These are phyloP conservation scores for Kwoniella sp. DNA, from an alignment of 768 basidiomycete species.

Conservation along the genomic window DNA sequence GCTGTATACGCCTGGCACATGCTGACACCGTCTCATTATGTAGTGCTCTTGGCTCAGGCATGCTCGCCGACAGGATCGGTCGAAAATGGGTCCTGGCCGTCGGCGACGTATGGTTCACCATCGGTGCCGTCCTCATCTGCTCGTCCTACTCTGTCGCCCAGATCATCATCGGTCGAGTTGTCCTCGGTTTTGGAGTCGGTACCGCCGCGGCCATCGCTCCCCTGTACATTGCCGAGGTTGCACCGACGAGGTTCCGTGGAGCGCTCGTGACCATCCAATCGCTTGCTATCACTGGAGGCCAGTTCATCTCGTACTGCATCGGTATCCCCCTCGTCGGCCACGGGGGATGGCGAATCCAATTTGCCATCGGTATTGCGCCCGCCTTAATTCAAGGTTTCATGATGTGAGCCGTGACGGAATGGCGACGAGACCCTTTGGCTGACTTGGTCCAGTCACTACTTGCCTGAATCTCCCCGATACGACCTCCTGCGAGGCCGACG, in stretches of 20 bases:
- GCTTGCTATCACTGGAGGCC: constrained; percentile 35
- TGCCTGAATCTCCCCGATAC: constrained; percentile 36
- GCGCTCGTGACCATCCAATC: constrained; percentile 39
- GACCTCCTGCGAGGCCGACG: constrained; percentile 15
- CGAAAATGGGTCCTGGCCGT: constrained; percentile 39
- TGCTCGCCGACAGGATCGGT: constrained; percentile 32
- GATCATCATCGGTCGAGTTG: constrained; percentile 30
- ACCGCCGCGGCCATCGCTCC: constrained; percentile 32
- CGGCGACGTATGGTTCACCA: constrained; percentile 30
- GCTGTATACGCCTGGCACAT: no score
- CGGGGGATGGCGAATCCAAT: constrained; percentile 35
- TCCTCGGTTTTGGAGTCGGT: constrained; percentile 36
- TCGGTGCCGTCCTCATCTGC: constrained; percentile 35
- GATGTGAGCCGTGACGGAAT: constrained; percentile 11
- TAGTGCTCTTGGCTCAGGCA: constrained; percentile 25
- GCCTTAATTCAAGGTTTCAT: constrained; percentile 26
- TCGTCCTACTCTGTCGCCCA: constrained; percentile 27
- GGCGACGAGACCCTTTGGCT: no score
- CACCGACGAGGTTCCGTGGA: constrained; percentile 29
- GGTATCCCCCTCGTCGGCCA: constrained; percentile 29
- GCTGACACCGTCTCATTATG: neutral
- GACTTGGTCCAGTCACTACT: constrained; percentile 12
- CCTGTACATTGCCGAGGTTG: constrained; percentile 31
- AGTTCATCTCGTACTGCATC: constrained; percentile 34
- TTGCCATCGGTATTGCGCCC: constrained; percentile 33